Evolutionary conservation across 257 asterid species (phyloP).

Genomic region (Verbascum thapsus): DNA sequence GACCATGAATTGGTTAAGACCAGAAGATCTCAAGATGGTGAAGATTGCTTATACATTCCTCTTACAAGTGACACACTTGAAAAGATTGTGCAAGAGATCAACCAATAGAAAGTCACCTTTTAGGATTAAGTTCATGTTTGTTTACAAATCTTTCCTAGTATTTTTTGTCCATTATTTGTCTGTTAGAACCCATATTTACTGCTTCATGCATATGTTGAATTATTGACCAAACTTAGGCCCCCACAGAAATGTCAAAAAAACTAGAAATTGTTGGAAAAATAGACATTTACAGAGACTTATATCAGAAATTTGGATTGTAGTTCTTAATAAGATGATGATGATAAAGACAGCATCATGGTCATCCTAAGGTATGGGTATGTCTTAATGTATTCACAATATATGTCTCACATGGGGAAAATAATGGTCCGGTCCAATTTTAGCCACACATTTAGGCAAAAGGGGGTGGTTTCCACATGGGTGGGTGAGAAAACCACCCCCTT

Average conservation of each 20-base stretch:
- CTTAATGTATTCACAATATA: not conserved
- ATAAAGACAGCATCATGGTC: not conserved
- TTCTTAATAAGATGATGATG: not conserved
- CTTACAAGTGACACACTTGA: conserved; percentile 75
- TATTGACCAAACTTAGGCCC: not conserved
- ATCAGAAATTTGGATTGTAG: not conserved
- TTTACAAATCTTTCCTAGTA: too few species aligned
- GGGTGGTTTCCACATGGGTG: too few species aligned
- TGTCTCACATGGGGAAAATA: too few species aligned
- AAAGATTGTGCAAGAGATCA: conserved; percentile 69
- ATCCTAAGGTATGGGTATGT: not conserved
- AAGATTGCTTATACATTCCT: conserved; percentile 83
- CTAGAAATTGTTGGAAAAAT: not conserved
- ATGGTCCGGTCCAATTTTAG: too few species aligned
- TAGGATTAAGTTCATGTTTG: too few species aligned
- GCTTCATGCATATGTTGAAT: too few species aligned
- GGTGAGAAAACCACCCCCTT: too few species aligned
- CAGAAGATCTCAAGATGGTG: conserved; percentile 73
- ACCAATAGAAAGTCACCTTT: conserved; percentile 37
- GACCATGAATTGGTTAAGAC: conserved; percentile 94
- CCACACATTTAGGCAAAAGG: too few species aligned
- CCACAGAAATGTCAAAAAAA: not conserved
- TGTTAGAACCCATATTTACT: too few species aligned
- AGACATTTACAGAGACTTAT: not conserved
- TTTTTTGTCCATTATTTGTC: too few species aligned